These are phyloP conservation scores for Candida gigantensis DNA, from an alignment of 1,139 yeast genomes.

Conservation along the genomic window DNA sequence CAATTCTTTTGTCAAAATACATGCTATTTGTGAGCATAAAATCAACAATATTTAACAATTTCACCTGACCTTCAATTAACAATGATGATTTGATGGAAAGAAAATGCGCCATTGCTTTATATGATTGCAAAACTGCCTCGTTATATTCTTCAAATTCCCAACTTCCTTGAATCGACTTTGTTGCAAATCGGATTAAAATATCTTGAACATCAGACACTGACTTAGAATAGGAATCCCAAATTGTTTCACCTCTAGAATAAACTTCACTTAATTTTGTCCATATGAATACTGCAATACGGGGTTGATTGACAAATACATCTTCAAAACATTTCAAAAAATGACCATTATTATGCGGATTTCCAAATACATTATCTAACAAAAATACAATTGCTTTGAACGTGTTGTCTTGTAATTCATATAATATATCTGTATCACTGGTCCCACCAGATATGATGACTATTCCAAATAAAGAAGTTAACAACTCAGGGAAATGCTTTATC, in stretches of 20 bases:
- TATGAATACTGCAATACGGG: slow-evolving; percentile 54
- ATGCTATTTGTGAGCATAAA: slow-evolving; percentile 47
- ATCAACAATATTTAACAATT: slow-evolving; percentile 59
- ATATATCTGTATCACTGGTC: slow-evolving; percentile 20
- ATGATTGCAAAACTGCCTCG: slow-evolving; percentile 32
- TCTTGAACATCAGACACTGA: slow-evolving; percentile 62
- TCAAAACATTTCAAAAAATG: slow-evolving; percentile 55
- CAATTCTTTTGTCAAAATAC: slow-evolving; percentile 38
- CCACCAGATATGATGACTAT: slow-evolving; percentile 33
- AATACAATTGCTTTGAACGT: slow-evolving; percentile 59
- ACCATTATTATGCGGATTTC: slow-evolving; percentile 63
- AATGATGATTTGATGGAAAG: slow-evolving; percentile 47
- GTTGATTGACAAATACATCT: slow-evolving; percentile 31
- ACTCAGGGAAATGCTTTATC: slow-evolving; percentile 56
- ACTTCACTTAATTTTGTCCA: slow-evolving; percentile 47
- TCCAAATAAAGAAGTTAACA: slow-evolving; percentile 43
- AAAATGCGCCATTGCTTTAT: slow-evolving; percentile 47
- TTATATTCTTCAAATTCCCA: slow-evolving; percentile 32
- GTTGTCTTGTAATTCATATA: slow-evolving; percentile 38
- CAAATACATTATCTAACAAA: slow-evolving; percentile 60
- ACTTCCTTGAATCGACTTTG: slow-evolving; percentile 26
- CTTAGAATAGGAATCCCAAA: slow-evolving; percentile 65
- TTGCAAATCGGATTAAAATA: slow-evolving; percentile 47
- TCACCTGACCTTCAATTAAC: slow-evolving; percentile 59
- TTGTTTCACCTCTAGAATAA: slow-evolving; percentile 50